These are phyloP conservation scores for Taphrina wiesneri DNA, from an alignment of 1,139 yeast species.

Conservation along the genomic window DNA sequence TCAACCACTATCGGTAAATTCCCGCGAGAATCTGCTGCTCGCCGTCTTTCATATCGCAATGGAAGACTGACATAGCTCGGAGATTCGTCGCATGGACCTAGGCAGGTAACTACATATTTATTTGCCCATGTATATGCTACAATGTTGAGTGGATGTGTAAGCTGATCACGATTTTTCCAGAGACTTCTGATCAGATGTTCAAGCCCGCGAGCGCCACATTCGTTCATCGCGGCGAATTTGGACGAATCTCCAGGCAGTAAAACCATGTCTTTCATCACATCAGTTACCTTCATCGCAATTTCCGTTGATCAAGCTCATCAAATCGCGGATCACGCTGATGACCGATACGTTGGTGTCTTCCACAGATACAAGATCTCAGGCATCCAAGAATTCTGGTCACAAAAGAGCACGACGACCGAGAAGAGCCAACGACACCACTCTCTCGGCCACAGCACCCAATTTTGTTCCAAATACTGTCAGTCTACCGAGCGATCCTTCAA, in stretches of 20 bases:
- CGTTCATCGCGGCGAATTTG: constrained; percentile 3
- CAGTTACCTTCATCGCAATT: not conserved
- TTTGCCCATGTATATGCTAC: not conserved
- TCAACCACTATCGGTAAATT: too few species aligned
- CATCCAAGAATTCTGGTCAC: not conserved
- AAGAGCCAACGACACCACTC: not conserved
- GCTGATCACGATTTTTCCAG: not conserved
- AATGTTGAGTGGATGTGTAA: not conserved
- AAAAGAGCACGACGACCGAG: not conserved
- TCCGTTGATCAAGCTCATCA: not conserved
- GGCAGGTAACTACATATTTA: too few species aligned
- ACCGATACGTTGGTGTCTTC: not conserved
- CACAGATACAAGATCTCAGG: not conserved
- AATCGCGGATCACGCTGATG: not conserved
- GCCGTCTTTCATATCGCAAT: too few species aligned
- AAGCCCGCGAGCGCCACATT: not conserved
- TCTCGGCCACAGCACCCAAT: not conserved
- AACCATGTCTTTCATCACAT: too few species aligned
- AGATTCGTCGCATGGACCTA: too few species aligned
- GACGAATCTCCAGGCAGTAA: too few species aligned
- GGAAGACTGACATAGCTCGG: too few species aligned
- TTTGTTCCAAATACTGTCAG: not conserved
- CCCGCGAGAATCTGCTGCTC: too few species aligned
- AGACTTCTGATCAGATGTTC: not conserved
- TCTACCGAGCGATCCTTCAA: not conserved